These are phyloP conservation scores for Bryum argenteum DNA, from an alignment of 225 moss, liverwort and hornwort genomes.

Conservation along the genomic window DNA sequence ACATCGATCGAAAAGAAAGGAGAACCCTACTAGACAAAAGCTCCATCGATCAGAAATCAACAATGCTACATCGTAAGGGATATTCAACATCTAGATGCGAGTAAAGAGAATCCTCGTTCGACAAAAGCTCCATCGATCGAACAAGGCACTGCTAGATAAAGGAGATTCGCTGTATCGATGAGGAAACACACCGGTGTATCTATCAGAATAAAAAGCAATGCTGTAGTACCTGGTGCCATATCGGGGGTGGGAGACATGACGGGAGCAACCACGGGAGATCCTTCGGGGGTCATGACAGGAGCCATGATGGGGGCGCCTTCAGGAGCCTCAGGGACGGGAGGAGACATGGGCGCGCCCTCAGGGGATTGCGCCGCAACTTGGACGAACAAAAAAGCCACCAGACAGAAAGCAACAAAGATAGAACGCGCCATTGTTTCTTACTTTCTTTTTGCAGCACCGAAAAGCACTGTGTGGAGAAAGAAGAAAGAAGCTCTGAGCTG, in stretches of 20 bases:
- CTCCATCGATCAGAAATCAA: too few relatives aligned
- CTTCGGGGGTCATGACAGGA: neutral
- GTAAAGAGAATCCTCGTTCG: too few relatives aligned
- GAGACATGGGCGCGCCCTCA: neutral
- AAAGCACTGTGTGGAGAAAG: neutral
- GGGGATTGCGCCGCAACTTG: constrained; percentile 24
- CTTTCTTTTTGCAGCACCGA: neutral
- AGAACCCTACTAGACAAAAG: too few relatives aligned
- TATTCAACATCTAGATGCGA: too few relatives aligned
- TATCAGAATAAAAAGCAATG: too few relatives aligned
- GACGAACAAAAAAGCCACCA: constrained; percentile 30
- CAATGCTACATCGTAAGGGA: too few relatives aligned
- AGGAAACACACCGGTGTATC: neutral
- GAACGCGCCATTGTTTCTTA: constrained; percentile 30
- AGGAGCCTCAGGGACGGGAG: constrained; percentile 12
- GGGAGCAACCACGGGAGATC: neutral
- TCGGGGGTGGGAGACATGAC: neutral
- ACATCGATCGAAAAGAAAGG: too few relatives aligned
- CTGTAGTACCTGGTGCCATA: constrained; percentile 25
- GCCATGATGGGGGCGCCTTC: neutral
- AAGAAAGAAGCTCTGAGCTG: neutral
- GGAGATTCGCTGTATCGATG: too few relatives aligned
- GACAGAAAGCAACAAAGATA: constrained; percentile 18
- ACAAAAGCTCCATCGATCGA: too few relatives aligned
- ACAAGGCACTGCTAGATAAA: too few relatives aligned